Conservation (phyloP, 2,329 filamentous ascomycete genomes). For the Colletotrichum acutatum region DNA sequence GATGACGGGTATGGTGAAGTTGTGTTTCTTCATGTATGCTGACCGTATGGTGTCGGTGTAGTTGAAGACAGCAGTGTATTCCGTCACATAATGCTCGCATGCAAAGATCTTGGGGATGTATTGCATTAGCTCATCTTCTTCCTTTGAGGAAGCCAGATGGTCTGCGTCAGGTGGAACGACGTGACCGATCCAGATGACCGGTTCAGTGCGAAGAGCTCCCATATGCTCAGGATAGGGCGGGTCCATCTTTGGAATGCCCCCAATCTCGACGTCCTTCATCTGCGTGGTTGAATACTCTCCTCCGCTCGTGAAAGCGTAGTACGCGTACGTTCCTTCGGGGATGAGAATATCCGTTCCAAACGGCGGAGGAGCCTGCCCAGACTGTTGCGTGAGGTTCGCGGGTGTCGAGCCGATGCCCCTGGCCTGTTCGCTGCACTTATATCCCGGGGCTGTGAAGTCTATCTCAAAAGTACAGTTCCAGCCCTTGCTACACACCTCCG, state of each 20-base stretch:
- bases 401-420: conserved; percentile 42
- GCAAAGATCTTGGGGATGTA: conserved; percentile 47
- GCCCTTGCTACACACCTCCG: conserved; percentile 44
- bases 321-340: conserved; percentile 44
- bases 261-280: conserved; percentile 38
- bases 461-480: conserved; percentile 50
- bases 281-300: conserved; percentile 44
- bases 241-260: conserved; percentile 41
- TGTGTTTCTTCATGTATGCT: conserved; percentile 38
- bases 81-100: conserved; percentile 49
- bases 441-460: conserved; percentile 48
- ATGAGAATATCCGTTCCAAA: conserved; percentile 43
- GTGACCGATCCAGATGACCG: conserved; percentile 48
- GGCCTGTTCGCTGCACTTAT: conserved; percentile 47
- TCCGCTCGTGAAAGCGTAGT: conserved; percentile 42
- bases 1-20: conserved; percentile 41
- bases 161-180: conserved; percentile 37
- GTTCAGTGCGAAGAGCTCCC: conserved; percentile 48
- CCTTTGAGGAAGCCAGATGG: conserved; percentile 35
- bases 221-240: conserved; percentile 42
- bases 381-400: conserved; percentile 37
- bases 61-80: conserved; percentile 45
- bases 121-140: conserved; percentile 39
- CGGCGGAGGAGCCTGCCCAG: conserved; percentile 40
- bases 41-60: conserved; percentile 42